Evolutionary conservation across 148 eudicot species (phyloP).

Genomic region (Chenopodium formosanum): DNA sequence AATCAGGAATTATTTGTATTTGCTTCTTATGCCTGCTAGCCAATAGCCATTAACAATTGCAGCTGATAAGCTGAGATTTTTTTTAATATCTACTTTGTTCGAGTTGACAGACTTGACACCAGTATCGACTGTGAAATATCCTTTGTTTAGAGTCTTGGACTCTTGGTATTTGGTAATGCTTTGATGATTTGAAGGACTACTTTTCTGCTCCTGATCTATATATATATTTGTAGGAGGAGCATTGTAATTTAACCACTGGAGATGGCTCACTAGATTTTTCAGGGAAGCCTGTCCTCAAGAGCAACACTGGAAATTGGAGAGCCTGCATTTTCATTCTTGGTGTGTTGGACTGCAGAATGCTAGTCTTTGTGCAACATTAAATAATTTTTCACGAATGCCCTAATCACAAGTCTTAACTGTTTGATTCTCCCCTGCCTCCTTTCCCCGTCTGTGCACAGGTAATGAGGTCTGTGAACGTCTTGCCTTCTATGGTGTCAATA

Average conservation of each 20-base stretch:
- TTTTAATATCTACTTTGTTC: background rate
- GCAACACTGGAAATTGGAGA: constrained; percentile 76
- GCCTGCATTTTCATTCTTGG: constrained; percentile 74
- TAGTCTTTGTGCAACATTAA: background rate
- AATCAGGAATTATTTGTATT: background rate
- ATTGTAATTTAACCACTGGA: constrained; percentile 32
- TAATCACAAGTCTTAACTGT: background rate
- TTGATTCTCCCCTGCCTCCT: background rate
- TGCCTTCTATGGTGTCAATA: constrained; percentile 37
- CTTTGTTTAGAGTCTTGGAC: background rate
- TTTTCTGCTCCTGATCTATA: background rate
- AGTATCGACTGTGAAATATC: background rate
- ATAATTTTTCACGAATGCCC: background rate
- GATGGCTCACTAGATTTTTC: constrained; percentile 63
- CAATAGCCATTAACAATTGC: background rate
- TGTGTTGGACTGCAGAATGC: constrained; percentile 36
- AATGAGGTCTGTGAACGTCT: constrained; percentile 37
- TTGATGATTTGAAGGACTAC: background rate
- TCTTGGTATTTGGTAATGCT: background rate
- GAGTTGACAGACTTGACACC: background rate
- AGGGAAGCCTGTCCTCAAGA: constrained; percentile 59
- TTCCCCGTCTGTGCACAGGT: constrained; percentile 30
- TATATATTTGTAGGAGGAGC: constrained; percentile 14
- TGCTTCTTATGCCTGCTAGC: background rate
- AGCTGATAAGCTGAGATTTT: background rate